phyloP scores from a whole-genome alignment of 192 early-diverging fungal genomes.

The Backusella liffmaniae region DNA sequence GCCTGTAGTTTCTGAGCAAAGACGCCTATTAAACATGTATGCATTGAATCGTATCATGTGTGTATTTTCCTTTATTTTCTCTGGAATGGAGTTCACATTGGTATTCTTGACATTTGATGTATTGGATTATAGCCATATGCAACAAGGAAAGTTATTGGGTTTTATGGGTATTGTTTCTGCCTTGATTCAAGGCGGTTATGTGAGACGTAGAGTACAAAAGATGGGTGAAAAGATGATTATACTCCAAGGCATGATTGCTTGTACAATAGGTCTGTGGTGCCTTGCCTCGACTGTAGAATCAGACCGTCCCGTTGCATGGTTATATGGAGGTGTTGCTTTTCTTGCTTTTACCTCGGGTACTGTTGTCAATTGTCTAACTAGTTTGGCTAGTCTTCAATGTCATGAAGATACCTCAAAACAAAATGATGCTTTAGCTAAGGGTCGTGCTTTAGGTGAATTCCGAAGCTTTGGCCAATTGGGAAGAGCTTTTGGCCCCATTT shows the following conservation, averaged over 20 bases:
- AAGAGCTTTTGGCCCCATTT: slow-evolving; percentile 82
- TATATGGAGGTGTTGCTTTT: slow-evolving; percentile 69
- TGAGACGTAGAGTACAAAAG: slow-evolving; percentile 67
- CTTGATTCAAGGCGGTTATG: slow-evolving; percentile 91
- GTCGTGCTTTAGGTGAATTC: slow-evolving; percentile 81
- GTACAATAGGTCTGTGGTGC: slow-evolving; percentile 61
- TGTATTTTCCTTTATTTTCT: slow-evolving; percentile 88
- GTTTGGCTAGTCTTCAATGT: slow-evolving; percentile 65
- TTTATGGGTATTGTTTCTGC: slow-evolving; percentile 88
- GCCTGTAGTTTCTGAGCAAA: neutral
- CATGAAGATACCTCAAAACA: slow-evolving; percentile 30
- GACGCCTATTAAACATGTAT: slow-evolving; percentile 34
- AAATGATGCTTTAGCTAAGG: slow-evolving; percentile 47
- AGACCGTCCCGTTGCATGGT: neutral
- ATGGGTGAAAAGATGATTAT: slow-evolving; percentile 72
- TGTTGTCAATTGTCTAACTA: slow-evolving; percentile 89
- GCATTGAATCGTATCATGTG: slow-evolving; percentile 78
- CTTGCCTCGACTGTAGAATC: slow-evolving; percentile 41
- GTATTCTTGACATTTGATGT: slow-evolving; percentile 95
- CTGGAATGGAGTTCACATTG: slow-evolving; percentile 98
- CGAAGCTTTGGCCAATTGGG: slow-evolving; percentile 90
- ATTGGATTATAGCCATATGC: slow-evolving; percentile 80
- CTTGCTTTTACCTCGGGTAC: slow-evolving; percentile 93
- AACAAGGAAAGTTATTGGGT: slow-evolving; percentile 86
- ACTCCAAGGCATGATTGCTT: slow-evolving; percentile 73